phyloP scores from a whole-genome alignment of 345 rosid species.

The Sisymbrium irio region DNA sequence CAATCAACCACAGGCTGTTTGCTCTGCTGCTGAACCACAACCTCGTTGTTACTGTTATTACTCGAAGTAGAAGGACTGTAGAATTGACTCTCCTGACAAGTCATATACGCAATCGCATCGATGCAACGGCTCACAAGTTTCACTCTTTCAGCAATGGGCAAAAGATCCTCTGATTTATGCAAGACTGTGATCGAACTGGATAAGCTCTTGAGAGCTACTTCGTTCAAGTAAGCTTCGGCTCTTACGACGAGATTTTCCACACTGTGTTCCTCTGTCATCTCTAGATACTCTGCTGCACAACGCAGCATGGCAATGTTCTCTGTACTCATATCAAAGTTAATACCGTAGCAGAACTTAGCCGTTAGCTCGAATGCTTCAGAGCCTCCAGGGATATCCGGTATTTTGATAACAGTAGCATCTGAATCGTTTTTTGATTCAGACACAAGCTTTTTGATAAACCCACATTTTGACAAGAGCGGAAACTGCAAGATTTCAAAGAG shows the following conservation, averaged over 20 bases:
- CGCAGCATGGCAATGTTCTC: conserved; percentile 78
- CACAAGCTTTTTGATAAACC: conserved; percentile 61
- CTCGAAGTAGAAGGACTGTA: conserved; percentile 41
- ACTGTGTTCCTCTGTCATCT: conserved; percentile 80
- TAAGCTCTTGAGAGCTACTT: conserved; percentile 73
- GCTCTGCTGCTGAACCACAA: conserved; percentile 34
- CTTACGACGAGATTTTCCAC: conserved; percentile 70
- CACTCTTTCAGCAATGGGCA: conserved; percentile 72
- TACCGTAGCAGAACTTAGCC: conserved; percentile 89
- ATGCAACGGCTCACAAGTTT: conserved; percentile 73
- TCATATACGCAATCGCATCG: conserved; percentile 70
- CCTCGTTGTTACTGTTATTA: conserved; percentile 42
- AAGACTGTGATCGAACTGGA: conserved; percentile 65
- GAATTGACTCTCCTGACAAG: conserved; percentile 72
- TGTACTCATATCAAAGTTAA: conserved; percentile 75
- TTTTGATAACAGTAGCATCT: conserved; percentile 49
- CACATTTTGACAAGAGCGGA: conserved; percentile 79
- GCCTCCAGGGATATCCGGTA: conserved; percentile 69
- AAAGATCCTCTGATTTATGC: conserved; percentile 50
- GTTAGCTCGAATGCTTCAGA: conserved; percentile 81
- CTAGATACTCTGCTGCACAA: conserved; percentile 81
- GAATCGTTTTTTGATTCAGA: conserved; percentile 56
- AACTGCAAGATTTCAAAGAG: conserved; percentile 48
- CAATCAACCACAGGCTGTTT: conserved; percentile 64
- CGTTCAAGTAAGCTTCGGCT: conserved; percentile 72